These are phyloP conservation scores for Punctularia strigosozonata DNA, from an alignment of 768 basidiomycete genomes.

Conservation along the genomic window DNA sequence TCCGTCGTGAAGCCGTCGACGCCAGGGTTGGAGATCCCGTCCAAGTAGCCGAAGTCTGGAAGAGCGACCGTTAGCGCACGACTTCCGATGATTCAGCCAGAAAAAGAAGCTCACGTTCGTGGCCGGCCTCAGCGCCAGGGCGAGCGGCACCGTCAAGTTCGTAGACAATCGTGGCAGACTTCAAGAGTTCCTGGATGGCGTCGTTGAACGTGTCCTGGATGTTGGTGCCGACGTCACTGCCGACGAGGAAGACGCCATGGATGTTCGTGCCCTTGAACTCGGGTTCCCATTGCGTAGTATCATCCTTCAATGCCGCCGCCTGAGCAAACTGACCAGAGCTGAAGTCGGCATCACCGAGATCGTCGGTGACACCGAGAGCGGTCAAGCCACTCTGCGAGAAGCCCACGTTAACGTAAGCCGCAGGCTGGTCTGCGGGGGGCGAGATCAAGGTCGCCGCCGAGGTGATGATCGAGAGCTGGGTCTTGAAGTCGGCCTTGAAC, in stretches of 20 bases:
- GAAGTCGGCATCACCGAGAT: conserved; percentile 27
- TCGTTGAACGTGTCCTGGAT: no score
- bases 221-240: conserved; percentile 27
- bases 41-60: conserved; percentile 18
- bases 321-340: conserved; percentile 27
- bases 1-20: conserved; percentile 15
- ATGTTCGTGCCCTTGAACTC: conserved; percentile 32
- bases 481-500: conserved; percentile 27
- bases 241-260: conserved; percentile 39
- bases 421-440: conserved; percentile 14
- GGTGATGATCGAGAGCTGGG: conserved; percentile 27
- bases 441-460: conserved; percentile 34
- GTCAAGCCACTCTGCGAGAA: conserved; percentile 38
- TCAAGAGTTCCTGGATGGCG: conserved; percentile 15
- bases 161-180: conserved; percentile 25
- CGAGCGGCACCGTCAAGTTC: conserved; percentile 23
- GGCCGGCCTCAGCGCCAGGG: conserved; percentile 13
- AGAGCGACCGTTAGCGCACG: no score
- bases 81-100: background rate
- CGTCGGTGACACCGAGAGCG: conserved; percentile 27
- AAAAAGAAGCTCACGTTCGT: conserved; percentile 12
- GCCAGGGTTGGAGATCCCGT: conserved; percentile 20
- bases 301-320: conserved; percentile 13
- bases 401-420: conserved; percentile 36
- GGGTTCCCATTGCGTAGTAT: conserved; percentile 35